A percentile compares a stretch with the other conserved stretches of the same genome.
Conservation (phyloP, 441 rosid species). For the Macaranga tanarius region DNA sequence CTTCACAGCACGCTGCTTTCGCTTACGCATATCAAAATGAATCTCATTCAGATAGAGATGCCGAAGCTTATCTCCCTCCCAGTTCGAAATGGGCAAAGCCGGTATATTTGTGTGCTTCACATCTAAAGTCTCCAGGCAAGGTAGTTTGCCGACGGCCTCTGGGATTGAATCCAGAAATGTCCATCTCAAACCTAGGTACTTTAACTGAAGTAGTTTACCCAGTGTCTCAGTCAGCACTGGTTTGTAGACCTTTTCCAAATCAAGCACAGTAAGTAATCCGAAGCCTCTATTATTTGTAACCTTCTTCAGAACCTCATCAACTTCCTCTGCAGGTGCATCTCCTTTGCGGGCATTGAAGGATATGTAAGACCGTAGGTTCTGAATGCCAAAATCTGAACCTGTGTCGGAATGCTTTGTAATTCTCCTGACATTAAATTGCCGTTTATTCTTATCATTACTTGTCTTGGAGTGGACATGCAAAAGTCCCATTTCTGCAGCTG, state of each 20-base stretch:
- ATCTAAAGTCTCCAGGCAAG: conserved; percentile 34
- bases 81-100: conserved; percentile 28
- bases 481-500: conserved; percentile 14
- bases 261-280: conserved; percentile 30
- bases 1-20: background rate
- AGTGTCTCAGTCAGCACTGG: conserved; percentile 26
- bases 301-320: conserved; percentile 2
- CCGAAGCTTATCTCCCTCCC: conserved; percentile 30
- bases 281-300: background rate
- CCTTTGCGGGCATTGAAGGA: conserved; percentile 17
- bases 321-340: conserved; percentile 15
- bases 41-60: conserved; percentile 32
- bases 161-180: conserved; percentile 40
- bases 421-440: background rate
- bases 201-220: conserved; percentile 25
- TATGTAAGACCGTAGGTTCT: conserved; percentile 11
- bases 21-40: conserved; percentile 13
- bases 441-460: background rate
- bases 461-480: background rate
- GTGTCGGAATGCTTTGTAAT: conserved; percentile 1
- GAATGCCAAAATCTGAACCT: background rate
- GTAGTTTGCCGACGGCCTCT: conserved; percentile 26
- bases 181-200: conserved; percentile 33
- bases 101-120: conserved; percentile 37
- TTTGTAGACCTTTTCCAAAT: conserved; percentile 36